Base-by-base conservation (phyloP, 2,329 filamentous ascomycete genomes). In the Xylariales sp. region DNA sequence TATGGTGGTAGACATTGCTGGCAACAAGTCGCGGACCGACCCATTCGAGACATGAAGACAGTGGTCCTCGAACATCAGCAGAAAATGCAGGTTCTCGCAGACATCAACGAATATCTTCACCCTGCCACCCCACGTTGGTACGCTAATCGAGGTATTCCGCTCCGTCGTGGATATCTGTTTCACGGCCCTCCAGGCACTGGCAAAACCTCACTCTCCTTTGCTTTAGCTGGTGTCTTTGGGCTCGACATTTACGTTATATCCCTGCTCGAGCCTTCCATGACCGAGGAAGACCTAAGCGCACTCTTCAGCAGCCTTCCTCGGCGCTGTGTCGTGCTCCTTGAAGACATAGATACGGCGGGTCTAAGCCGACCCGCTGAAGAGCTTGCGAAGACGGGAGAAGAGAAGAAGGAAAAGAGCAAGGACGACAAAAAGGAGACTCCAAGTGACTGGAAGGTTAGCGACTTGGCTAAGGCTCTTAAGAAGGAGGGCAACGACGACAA, bases 61-160 rank as follows among this genome's bases (percentile, higher is more conserved):
- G 86, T 94, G 1, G 81, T 89, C 2, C 70, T 93, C 4, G 84
- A 88, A 47, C 66, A 72, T 7, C 60, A 70, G 33, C 76, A 86
- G 54, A 91, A 90, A 61, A 65, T 73, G 2, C 69, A 72, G 22
- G 70, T 91, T 3, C 63, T 90, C 8, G 66, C 68, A 19, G 87
- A 93, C 52, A 82, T 91, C 53, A 86, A 86, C 50, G 85, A 89
- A 51, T 91, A 88, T 48, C 69, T 93, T 0, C 78, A 88, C 40
- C 84, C 86, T 0, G 66, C 71, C 1, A 86, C 80, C 0, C 76
- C 80, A 1, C 70, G 73, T 8, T 91, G 85, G 84, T 91, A 91
- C 54, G 78, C 84, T 0, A 80, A 80, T 35, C 71, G 84, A 2
- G 86, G 86, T 0, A 87, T 91, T 21, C 86, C 86, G 0, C 80